Percentiles rank a stretch among this genome's conserved stretches.
Evolutionary conservation across 1,284 basidiomycete species (phyloP).

Genomic region (Ganoderma multipileum): DNA sequence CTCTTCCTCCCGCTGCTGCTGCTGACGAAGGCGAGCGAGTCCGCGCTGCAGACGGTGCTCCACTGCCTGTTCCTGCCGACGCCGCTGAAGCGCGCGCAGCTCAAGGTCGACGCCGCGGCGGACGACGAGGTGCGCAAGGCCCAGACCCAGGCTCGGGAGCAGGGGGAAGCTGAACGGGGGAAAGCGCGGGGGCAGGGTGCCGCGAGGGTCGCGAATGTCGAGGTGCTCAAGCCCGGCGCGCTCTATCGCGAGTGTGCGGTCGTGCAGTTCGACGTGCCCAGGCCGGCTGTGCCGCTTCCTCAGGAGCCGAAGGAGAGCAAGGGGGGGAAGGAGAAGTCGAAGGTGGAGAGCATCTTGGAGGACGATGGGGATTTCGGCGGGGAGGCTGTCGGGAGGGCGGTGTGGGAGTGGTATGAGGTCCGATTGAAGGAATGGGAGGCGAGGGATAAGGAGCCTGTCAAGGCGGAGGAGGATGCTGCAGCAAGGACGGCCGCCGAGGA

Average conservation of each 20-base stretch:
- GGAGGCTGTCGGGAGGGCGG: conserved; percentile 64
- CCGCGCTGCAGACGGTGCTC: conserved; percentile 67
- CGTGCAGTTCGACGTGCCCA: conserved; percentile 53
- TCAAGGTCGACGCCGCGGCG: conserved; percentile 42
- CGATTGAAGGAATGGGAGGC: conserved; percentile 68
- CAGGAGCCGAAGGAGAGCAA: conserved; percentile 18
- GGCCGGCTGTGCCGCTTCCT: conserved; percentile 13
- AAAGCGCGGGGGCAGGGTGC: conserved; percentile 34
- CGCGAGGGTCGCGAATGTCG: conserved; percentile 41
- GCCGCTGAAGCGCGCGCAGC: conserved; percentile 60
- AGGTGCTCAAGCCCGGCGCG: conserved; percentile 77
- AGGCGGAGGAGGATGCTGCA: conserved; percentile 25
- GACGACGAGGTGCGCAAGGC: conserved; percentile 27
- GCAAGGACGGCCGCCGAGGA: conserved; percentile 14
- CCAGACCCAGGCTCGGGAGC: conserved; percentile 17
- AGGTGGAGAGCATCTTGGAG: conserved; percentile 38
- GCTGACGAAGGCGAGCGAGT: conserved; percentile 64
- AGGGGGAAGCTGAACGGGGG: conserved; percentile 6
- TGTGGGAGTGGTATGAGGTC: conserved; percentile 78
- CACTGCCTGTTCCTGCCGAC: conserved; percentile 80
- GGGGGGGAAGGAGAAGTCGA: conserved; percentile 33
- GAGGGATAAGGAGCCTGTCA: conserved; percentile 26
- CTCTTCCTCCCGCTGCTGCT: conserved; percentile 65
- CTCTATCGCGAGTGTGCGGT: conserved; percentile 77
- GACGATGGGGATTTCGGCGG: conserved; percentile 76